Conservation (phyloP, 352 stramenopile species). For the Pythium scleroteichum region DNA sequence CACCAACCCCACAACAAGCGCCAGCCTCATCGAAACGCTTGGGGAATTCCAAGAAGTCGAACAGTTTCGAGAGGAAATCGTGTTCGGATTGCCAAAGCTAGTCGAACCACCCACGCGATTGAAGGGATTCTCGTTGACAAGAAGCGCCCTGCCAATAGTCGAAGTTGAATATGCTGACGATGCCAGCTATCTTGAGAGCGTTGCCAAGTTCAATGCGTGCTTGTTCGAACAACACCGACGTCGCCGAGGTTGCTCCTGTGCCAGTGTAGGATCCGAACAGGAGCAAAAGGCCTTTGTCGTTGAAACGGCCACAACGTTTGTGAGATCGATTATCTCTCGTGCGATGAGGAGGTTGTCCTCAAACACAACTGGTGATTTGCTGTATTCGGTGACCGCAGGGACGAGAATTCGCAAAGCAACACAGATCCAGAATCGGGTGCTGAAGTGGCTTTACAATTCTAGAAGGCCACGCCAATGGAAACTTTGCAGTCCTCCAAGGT, state of each 20-base stretch:
- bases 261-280: too few relatives aligned
- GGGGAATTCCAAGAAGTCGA: background rate
- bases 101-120: background rate
- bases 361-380: background rate
- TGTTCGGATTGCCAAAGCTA: conserved; percentile 1
- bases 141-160: background rate
- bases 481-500: background rate
- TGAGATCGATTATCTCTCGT: too few relatives aligned
- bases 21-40: conserved; percentile 7
- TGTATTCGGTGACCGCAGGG: conserved; percentile 5
- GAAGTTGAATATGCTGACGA: background rate
- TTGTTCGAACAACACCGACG: too few relatives aligned
- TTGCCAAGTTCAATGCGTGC: too few relatives aligned
- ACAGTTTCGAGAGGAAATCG: conserved; percentile 3
- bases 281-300: too few relatives aligned
- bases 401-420: conserved; percentile 25
- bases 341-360: background rate
- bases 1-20: background rate
- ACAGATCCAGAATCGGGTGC: conserved; percentile 28
- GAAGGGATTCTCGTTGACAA: conserved; percentile 1
- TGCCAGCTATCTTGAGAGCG: too few relatives aligned
- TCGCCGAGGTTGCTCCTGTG: too few relatives aligned
- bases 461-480: background rate
- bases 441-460: conserved; percentile 33
- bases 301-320: too few relatives aligned